phyloP scores from a whole-genome alignment of 2,329 filamentous ascomycete genomes.

The Colletotrichum gigasporum region DNA sequence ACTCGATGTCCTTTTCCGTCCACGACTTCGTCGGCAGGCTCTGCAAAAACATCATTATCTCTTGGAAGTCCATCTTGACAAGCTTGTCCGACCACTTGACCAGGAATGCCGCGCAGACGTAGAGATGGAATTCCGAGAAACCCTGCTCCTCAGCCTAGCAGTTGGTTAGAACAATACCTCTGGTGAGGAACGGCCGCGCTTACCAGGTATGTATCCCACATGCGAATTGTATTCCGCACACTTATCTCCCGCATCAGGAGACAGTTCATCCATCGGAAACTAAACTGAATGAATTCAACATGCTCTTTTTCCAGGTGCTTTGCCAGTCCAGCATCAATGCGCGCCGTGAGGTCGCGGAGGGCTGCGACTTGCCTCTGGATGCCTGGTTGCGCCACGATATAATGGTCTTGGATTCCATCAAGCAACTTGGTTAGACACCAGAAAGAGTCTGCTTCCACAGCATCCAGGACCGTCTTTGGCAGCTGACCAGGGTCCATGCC shows the following conservation, averaged over 20 bases:
- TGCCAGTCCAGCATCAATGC: constrained; percentile 85
- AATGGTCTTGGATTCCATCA: constrained; percentile 99
- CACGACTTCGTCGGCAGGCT: constrained; percentile 90
- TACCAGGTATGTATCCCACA: constrained; percentile 99
- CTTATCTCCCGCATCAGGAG: constrained; percentile 97
- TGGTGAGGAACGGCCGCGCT: constrained; percentile 40
- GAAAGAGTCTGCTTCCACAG: constrained; percentile 96
- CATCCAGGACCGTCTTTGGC: constrained; percentile 89
- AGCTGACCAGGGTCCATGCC: constrained; percentile 98
- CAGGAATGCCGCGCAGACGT: constrained; percentile 96
- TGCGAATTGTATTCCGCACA: constrained; percentile 94
- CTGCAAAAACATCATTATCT: constrained; percentile 99
- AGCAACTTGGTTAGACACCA: constrained; percentile 98
- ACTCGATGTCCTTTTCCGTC: constrained; percentile 98
- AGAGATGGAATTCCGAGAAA: constrained; percentile 97
- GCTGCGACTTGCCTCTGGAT: constrained; percentile 94
- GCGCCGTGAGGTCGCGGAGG: constrained; percentile 86
- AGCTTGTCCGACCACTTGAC: constrained; percentile 98
- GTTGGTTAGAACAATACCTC: constrained; percentile 2
- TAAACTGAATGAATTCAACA: constrained; percentile 99
- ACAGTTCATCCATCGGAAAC: constrained; percentile 99
- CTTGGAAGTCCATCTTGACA: constrained; percentile 96
- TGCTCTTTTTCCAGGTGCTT: constrained; percentile 91
- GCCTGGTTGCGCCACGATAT: constrained; percentile 96
- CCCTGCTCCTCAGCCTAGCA: constrained; percentile 95